Evolutionary conservation across 225 moss, liverwort and hornwort genomes (phyloP), one percentile per base, ranked within the genome.

Genomic region (Sphagnum contortum): DNA sequence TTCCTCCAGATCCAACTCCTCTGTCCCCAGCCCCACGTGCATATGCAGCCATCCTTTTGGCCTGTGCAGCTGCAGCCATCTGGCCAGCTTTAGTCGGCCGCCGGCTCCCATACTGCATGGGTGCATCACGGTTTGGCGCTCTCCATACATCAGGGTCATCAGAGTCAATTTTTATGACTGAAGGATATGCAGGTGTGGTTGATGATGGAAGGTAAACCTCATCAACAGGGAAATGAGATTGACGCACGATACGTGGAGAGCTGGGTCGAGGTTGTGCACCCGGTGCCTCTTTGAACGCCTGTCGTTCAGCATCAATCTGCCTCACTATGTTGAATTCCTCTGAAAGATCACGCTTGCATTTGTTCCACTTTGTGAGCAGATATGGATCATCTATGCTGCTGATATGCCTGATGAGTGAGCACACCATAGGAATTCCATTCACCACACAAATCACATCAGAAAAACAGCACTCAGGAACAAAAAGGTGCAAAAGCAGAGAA

Each of bases 141-240:
- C 93, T 86, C 98, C 98, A 99, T 59, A 99, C 98, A 73, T 99
- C 98, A 59, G 98, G 98, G 72, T 99, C 98, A 57, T 99, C 93
- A 71, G 83, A 74, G 70, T 85, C 89, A 77, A 80, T 73, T 66
- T 71, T 73, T 48, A 75, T 73, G 64, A 57, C 72, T 47, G 48
- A 76, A 9, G 50, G 61, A 64, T 62, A 51, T 66, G 67, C 72
- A 63, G 86, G 73, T 53, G 79, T 80, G 69, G 79, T 83, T 29
- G 29, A 29, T 29, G 29, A 29, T 59, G 88, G 81, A 55, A 79
- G 69, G 68, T 96, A 87, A 44, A 80, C 71, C 60, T 99, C 98
- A 71, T 89, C 89, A 47, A 86, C 79, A 66, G 89, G 91, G 52
- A 78, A 76, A 51, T 83, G 87, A 65, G 87, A 66, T 61, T 86